Percentiles rank a stretch among this genome's conserved stretches.
These are phyloP conservation scores for Phaeosphaeria sp. DNA, from an alignment of 2,329 filamentous ascomycete genomes.

Conservation along the genomic window DNA sequence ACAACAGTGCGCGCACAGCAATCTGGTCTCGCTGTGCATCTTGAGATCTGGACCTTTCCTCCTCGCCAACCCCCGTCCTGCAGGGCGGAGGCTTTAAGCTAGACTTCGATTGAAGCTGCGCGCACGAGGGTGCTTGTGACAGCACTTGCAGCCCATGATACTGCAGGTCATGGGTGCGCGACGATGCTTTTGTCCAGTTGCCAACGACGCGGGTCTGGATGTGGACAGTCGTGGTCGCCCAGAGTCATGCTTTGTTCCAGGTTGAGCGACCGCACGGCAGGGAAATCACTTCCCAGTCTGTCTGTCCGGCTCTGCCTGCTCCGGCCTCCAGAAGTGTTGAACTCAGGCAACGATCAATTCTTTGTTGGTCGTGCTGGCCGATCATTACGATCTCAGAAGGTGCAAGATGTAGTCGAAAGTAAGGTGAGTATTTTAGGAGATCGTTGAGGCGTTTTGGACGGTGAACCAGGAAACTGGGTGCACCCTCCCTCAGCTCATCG, in stretches of 20 bases:
- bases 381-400: not conserved
- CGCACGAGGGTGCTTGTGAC: slow-evolving; percentile 3
- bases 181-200: not conserved
- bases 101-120: slow-evolving; percentile 8
- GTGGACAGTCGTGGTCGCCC: not conserved
- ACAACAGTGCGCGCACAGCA: not conserved
- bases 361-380: not conserved
- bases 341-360: not conserved
- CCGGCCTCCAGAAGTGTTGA: not conserved
- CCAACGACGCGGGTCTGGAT: not conserved
- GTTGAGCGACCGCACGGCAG: not conserved
- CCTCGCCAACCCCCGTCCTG: slow-evolving; percentile 30
- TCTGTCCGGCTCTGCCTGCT: not conserved
- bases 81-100: slow-evolving; percentile 4
- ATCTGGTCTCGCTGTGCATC: slow-evolving; percentile 4
- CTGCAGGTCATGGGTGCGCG: not conserved
- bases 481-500: slow-evolving; percentile 11
- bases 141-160: not conserved
- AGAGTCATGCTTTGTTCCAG: not conserved
- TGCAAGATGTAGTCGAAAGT: slow-evolving; percentile 1
- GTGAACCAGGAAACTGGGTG: slow-evolving; percentile 15
- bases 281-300: not conserved
- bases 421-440: slow-evolving; percentile 5
- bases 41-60: slow-evolving; percentile 19
- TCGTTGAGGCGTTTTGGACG: slow-evolving; percentile 1